Evolutionary conservation across 1,284 basidiomycete species (phyloP), one percentile per base, ranked within the genome.

Genomic region (Cryptococcus sp.): DNA sequence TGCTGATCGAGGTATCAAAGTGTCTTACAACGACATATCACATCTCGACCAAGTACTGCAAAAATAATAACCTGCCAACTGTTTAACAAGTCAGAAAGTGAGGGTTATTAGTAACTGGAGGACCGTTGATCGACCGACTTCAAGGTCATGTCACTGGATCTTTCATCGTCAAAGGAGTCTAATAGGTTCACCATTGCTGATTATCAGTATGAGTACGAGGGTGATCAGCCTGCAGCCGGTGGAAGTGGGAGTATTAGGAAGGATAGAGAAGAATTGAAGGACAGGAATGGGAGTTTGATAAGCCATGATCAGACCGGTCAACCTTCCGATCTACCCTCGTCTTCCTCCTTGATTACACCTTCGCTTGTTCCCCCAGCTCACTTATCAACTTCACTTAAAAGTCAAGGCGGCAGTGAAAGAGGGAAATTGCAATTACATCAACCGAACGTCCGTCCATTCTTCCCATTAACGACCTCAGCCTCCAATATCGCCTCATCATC

Each of bases 131-230:
- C 38, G 1, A 41, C n/a, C 38, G n/a, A 41, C 38, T 41, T n/a
- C n/a, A 41, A 10, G 10, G 38, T 2, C 38, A 41, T 41, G 38
- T 41, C 38, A 2, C 38, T 41, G 10, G 38, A 41, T 10, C 1
- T 10, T 1, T 23, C 23, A 23, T n/a, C 2, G 38, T 10, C 38
- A n/a, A n/a, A 41, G 10, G 38, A 41, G 10, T 41, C 49, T 13
- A 59, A 64, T 23, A 58, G 67, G 31, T 68, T 68, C 58, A 68
- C 67, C 30, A 36, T 68, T 5, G 53, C 67, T n/a, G 67, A 68
- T 52, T 68, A 68, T 53, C 58, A 63, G 3, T 60, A 64, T 45
- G 62, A 60, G 41, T 55, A 57, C 11, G 53, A 49, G 7, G 58
- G 56, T 5, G 49, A 48, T 13, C 38, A 41, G 38, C 2, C 38